phyloP scores from a whole-genome alignment of 495 filamentous ascomycete species.

The Penicillium bovifimosum region DNA sequence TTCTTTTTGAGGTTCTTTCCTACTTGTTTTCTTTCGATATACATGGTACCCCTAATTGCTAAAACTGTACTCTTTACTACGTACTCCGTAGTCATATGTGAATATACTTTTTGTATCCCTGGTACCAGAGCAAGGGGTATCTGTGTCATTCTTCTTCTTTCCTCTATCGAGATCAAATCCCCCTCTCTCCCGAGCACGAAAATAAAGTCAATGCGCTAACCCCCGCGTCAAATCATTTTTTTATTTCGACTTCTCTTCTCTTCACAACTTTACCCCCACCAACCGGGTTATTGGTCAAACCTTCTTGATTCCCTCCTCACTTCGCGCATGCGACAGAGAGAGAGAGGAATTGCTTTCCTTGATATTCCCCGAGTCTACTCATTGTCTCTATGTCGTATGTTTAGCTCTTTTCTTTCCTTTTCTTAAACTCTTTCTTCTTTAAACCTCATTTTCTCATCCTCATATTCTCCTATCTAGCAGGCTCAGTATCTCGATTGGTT shows the following conservation, averaged over 20 bases:
- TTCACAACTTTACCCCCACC: not conserved
- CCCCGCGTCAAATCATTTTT: conserved; percentile 3
- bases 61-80: not conserved
- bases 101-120: not conserved
- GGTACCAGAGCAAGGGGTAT: not conserved
- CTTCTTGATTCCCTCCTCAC: conserved; percentile 13
- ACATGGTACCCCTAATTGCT: not conserved
- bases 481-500: conserved; percentile 47
- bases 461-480: conserved; percentile 21
- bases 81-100: not conserved
- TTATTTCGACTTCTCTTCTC: not conserved
- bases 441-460: conserved; percentile 1
- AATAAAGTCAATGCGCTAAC: conserved; percentile 3
- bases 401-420: conserved; percentile 12
- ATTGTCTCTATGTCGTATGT: conserved; percentile 30
- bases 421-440: not conserved
- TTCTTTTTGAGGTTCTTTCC: too few species aligned
- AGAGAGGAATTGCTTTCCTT: conserved; percentile 6
- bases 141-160: not conserved
- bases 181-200: too few species aligned
- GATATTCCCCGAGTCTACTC: conserved; percentile 6
- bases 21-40: not conserved
- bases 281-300: not conserved
- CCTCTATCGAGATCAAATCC: not conserved
- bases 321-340: conserved; percentile 11